Evolutionary conservation across 495 filamentous ascomycete genomes (phyloP), one percentile per base, ranked within the genome.

Genomic region (Lepidopterella palustris): DNA sequence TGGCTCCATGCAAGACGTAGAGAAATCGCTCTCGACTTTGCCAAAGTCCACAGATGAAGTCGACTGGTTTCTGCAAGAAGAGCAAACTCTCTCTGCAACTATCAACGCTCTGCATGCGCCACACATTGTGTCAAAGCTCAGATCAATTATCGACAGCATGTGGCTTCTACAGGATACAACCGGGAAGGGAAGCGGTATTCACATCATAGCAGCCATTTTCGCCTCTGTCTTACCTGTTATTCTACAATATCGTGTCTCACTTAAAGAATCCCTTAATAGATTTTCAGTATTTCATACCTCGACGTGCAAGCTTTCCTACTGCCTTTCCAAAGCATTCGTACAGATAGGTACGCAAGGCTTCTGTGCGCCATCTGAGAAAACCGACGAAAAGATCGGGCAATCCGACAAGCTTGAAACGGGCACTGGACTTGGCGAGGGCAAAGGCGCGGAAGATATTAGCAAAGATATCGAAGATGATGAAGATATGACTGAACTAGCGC

Each of bases 381-480:
- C 84, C 18, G 81, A 82, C 35, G 77, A 81, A 4, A 82, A 86
- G 49, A 77, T 81, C 24, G 80, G 82, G 32, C 81, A 86, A 61
- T 78, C 81, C 18, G 87, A 89, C 5, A 83, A 92, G 63, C 77
- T 96, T 40, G 92, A 99, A 71, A 82, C 79, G 51, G 95, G 95
- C n/a, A 97, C 92, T 4, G 95, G 95, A 24, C 82, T 99, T n/a
- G 95, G 93, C 27, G 92, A 96, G 57, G 92, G 92, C 11, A 88
- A 96, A 67, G 95, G 91, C 24, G 90, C 86, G 1, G 90, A 97
- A 68, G 92, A 99, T 74, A 97, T 99, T 56, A 96, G 91, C 73
- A 96, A 97, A 65, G 92, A 97, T 68, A 85, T 99, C 49, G 81
- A 88, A 59, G 86, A 90, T 48, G 92, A 97, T 59, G 95, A 99